Conservation (phyloP, 2,329 filamentous ascomycete species). For the Penicillium sp. region DNA sequence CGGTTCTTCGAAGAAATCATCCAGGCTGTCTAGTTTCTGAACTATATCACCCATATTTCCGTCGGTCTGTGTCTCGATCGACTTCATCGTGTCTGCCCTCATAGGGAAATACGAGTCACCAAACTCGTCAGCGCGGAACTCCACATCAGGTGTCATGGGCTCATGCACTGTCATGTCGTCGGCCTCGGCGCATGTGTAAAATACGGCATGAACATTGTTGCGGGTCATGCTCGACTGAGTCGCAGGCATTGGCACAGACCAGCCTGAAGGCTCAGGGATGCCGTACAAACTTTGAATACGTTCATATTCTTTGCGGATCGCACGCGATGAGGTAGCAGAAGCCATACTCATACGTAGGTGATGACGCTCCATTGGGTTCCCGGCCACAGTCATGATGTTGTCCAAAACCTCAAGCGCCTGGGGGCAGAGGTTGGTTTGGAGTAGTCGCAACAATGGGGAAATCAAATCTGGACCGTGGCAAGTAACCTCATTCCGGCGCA, state of each 20-base stretch:
- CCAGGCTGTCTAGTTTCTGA: conserved; percentile 68
- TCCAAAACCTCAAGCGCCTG: conserved; percentile 88
- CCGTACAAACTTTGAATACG: conserved; percentile 91
- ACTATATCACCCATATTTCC: conserved; percentile 77
- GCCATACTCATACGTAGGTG: conserved; percentile 98
- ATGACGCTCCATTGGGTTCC: conserved; percentile 86
- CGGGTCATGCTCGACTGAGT: conserved; percentile 81
- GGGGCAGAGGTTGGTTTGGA: conserved; percentile 91
- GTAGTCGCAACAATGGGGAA: conserved; percentile 77
- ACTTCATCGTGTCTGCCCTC: conserved; percentile 86
- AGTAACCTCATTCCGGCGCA: conserved; percentile 83
- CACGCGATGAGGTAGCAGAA: conserved; percentile 68
- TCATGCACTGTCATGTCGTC: conserved; percentile 54
- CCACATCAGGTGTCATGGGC: conserved; percentile 73
- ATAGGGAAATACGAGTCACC: conserved; percentile 73
- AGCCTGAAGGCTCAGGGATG: conserved; percentile 90
- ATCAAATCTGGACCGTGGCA: conserved; percentile 91
- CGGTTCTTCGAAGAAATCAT: conserved; percentile 72
- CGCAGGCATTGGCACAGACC: conserved; percentile 91
- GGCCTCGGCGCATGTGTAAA: conserved; percentile 80
- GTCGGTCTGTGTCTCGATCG: conserved; percentile 60
- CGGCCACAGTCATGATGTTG: conserved; percentile 89
- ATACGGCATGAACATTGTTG: conserved; percentile 89
- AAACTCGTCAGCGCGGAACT: conserved; percentile 85
- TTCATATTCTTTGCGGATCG: conserved; percentile 89